Base-by-base conservation (phyloP, 192 early-diverging fungal genomes). In the Umbelopsis vinacea region DNA sequence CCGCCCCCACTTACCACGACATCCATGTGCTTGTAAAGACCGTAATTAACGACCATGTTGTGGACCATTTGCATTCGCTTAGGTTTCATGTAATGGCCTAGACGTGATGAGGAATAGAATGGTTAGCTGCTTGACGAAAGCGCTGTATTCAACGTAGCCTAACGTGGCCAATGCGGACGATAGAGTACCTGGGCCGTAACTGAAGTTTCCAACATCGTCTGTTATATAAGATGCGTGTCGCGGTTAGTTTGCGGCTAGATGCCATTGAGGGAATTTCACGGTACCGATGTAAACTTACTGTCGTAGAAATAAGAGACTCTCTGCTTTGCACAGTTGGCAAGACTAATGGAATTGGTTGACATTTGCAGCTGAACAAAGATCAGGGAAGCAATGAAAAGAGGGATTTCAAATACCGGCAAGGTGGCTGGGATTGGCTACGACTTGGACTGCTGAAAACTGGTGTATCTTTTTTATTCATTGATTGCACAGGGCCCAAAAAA, bases 71-170 rank as follows among this genome's bases (percentile, higher is more conserved):
- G 92, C 72, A 99, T 92, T 72, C 97, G 86, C 29, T 93, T 90
- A n/a, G 97, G 97, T 78, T 99, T 99, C 97, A 99, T 99, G 17
- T 93, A 93, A 77, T 99, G 97, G 45, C 93, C 94, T 89, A 81
- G 3, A 12, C 19, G 33, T 10, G 7, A 22, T 5, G 15, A 10
- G 22, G n/a, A 45, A 53, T 63, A 38, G 35, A 35, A n/a, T 15
- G 48, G 29, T 43, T 43, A 43, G 40, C 5, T 43, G 2, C 40
- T 7, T 43, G 8, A 43, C 11, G 6, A 43, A 1, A 6, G 11
- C 2, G 40, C 8, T 43, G 11, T 43, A 0, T 43, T 43, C 8
- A 29, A 12, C 2, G 6, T 43, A 0, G 40, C 8, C 11, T 43
- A 43, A 12, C 40, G 8, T 43, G 40, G 6, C 40, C 6, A 43